Conservation (phyloP, 1,284 basidiomycete genomes). For the Rhodotorula glutinis region DNA sequence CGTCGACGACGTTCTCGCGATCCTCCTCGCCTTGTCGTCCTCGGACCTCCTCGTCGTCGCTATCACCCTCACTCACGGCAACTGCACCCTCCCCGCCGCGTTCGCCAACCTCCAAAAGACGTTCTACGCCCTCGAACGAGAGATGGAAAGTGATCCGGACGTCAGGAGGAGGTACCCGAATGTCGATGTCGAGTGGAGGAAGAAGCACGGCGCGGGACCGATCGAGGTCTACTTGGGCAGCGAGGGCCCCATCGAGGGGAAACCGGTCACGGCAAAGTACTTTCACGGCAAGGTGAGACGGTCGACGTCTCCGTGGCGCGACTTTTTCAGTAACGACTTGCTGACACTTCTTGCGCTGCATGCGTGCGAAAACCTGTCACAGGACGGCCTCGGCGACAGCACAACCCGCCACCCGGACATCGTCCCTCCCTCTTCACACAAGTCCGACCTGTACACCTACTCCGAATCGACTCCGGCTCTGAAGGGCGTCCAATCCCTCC, state of each 20-base stretch:
- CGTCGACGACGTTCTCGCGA: conserved; percentile 84
- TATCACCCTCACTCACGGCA: conserved; percentile 52
- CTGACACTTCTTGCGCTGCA: not conserved
- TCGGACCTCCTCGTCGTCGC: conserved; percentile 65
- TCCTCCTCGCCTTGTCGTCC: conserved; percentile 48
- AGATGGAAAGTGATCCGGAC: conserved; percentile 61
- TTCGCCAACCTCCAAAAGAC: conserved; percentile 69
- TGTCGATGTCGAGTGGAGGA: conserved; percentile 47
- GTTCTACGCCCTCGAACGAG: conserved; percentile 66
- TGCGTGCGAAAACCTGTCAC: not conserved
- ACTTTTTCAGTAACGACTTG: not conserved
- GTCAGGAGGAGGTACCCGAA: conserved; percentile 62
- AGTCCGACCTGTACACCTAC: conserved; percentile 17
- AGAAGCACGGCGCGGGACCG: conserved; percentile 46
- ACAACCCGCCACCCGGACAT: conserved; percentile 71
- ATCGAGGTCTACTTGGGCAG: conserved; percentile 56
- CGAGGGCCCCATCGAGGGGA: conserved; percentile 70
- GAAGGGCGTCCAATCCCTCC: conserved; percentile 59
- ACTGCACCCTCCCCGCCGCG: conserved; percentile 49
- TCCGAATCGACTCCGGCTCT: conserved; percentile 28
- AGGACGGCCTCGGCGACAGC: conserved; percentile 75
- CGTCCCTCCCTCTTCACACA: conserved; percentile 50
- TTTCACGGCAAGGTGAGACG: conserved; percentile 53
- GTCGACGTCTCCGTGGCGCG: not conserved
- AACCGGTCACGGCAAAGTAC: conserved; percentile 75